Conservation (phyloP, 1,284 basidiomycete species). For the Spongiforma sp. region DNA sequence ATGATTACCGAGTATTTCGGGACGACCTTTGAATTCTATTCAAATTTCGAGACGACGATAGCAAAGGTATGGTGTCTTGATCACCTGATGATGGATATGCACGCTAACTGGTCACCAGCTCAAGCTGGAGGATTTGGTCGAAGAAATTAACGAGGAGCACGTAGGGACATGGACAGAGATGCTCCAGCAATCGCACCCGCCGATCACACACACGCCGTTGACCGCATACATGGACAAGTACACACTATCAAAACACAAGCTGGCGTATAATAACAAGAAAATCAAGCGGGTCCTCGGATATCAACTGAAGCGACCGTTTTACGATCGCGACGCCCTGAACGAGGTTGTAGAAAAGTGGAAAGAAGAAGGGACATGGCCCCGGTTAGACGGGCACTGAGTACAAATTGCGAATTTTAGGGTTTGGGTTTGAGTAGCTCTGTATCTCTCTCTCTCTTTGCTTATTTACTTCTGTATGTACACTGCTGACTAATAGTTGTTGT, state of each 20-base stretch:
- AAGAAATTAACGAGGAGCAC: conserved; percentile 90
- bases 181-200: conserved; percentile 75
- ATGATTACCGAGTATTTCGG: conserved; percentile 79
- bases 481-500: conserved; percentile 28
- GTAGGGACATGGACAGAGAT: conserved; percentile 87
- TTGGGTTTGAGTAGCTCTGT: conserved; percentile 22
- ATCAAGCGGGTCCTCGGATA: conserved; percentile 80
- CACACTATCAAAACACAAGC: conserved; percentile 65
- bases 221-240: conserved; percentile 85
- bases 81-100: conserved; percentile 14
- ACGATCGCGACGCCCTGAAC: conserved; percentile 67
- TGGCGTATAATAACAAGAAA: conserved; percentile 71
- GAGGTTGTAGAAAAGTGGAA: conserved; percentile 83
- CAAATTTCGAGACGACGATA: conserved; percentile 69
- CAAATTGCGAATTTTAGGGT: conserved; percentile 7
- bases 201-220: conserved; percentile 76
- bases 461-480: conserved; percentile 22
- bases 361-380: conserved; percentile 77
- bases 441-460: conserved; percentile 9
- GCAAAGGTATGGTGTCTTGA: conserved; percentile 56
- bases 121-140: conserved; percentile 72
- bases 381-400: conserved; percentile 32
- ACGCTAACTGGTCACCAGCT: conserved; percentile 40
- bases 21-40: conserved; percentile 87
- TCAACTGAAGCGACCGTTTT: conserved; percentile 64